Evolutionary conservation across 2,329 filamentous ascomycete genomes (phyloP).

Genomic region (Tolypocladium album): DNA sequence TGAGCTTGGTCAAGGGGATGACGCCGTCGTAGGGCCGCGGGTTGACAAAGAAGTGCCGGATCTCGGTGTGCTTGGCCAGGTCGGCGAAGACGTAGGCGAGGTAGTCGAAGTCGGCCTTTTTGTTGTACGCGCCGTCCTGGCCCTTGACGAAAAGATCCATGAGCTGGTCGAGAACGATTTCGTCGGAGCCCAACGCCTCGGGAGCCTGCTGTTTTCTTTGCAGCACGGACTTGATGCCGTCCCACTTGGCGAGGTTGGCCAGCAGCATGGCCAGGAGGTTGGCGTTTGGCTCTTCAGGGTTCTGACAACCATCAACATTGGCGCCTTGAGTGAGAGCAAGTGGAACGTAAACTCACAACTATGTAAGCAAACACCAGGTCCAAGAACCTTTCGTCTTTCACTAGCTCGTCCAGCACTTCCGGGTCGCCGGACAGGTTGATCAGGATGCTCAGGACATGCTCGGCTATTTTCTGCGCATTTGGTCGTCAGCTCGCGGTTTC

Average conservation of each 20-base stretch:
- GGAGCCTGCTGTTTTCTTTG: slow-evolving; percentile 58
- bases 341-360: slow-evolving; percentile 45
- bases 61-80: slow-evolving; percentile 68
- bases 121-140: slow-evolving; percentile 71
- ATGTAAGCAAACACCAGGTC: slow-evolving; percentile 62
- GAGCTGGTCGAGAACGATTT: slow-evolving; percentile 74
- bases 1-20: slow-evolving; percentile 84
- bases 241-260: slow-evolving; percentile 80
- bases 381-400: slow-evolving; percentile 71
- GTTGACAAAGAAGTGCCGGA: slow-evolving; percentile 64
- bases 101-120: slow-evolving; percentile 80
- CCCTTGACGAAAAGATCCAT: slow-evolving; percentile 96
- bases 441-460: slow-evolving; percentile 83
- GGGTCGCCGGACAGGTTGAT: slow-evolving; percentile 73
- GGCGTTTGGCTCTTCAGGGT: slow-evolving; percentile 66
- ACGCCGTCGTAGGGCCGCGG: slow-evolving; percentile 68
- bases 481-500: neutral
- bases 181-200: slow-evolving; percentile 59
- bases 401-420: slow-evolving; percentile 62
- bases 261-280: slow-evolving; percentile 85
- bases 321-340: neutral
- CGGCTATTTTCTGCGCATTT: slow-evolving; percentile 64
- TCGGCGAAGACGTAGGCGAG: slow-evolving; percentile 91
- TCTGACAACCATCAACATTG: slow-evolving; percentile 27
- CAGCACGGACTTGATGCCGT: slow-evolving; percentile 59